Percentiles rank a stretch among this genome's conserved stretches.
These are phyloP conservation scores for Nannizziopsis arthrosporioides DNA, from an alignment of 2,329 filamentous ascomycete genomes.

Conservation along the genomic window DNA sequence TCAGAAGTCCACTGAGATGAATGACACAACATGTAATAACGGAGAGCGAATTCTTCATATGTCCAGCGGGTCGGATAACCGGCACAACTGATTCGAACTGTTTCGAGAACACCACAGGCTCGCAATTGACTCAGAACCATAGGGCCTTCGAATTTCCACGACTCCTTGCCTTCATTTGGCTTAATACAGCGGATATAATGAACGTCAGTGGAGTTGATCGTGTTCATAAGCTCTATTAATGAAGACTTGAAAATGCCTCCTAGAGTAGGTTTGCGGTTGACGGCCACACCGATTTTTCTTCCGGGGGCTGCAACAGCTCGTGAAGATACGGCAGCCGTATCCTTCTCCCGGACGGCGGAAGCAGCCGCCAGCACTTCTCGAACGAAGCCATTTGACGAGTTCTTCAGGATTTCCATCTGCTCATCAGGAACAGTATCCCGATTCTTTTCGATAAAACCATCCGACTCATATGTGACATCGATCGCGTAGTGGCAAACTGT, in stretches of 20 bases:
- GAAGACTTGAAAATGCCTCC: constrained; percentile 99
- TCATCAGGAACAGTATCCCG: constrained; percentile 96
- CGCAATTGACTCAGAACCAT: constrained; percentile 97
- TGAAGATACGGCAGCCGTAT: constrained; percentile 54
- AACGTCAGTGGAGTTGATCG: constrained; percentile 94
- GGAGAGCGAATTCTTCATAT: constrained; percentile 92
- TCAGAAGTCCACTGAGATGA: constrained; percentile 86
- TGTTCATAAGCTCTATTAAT: constrained; percentile 93
- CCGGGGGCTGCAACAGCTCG: constrained; percentile 60
- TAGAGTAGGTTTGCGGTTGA: constrained; percentile 90
- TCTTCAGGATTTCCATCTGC: constrained; percentile 83
- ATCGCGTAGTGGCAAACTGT: constrained; percentile 97
- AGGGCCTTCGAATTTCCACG: constrained; percentile 96
- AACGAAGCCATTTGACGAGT: constrained; percentile 75
- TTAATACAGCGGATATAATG: constrained; percentile 99
- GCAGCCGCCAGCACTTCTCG: constrained; percentile 75
- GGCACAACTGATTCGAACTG: constrained; percentile 91
- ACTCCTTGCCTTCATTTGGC: constrained; percentile 89
- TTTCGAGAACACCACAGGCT: constrained; percentile 97
- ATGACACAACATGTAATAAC: constrained; percentile 95
- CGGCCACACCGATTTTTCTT: constrained; percentile 78
- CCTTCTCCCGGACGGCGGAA: constrained; percentile 79
- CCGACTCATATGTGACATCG: constrained; percentile 96
- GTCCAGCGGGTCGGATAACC: constrained; percentile 98
- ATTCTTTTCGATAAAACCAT: constrained; percentile 99